phyloP scores from a whole-genome alignment of 2,329 filamentous ascomycete genomes.

The Stachybotrys echinatus region DNA sequence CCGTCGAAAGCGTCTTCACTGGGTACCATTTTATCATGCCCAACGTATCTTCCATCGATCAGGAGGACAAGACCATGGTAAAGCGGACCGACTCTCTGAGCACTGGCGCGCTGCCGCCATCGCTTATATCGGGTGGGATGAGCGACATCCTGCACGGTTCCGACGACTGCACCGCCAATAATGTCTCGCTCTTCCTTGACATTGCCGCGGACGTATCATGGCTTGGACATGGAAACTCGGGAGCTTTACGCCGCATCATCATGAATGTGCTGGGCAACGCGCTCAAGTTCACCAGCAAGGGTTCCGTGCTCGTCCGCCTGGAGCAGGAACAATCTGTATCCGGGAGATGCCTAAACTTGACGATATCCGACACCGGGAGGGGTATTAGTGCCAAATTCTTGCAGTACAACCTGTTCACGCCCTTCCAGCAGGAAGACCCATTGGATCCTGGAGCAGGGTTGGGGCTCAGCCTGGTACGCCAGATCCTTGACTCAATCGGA shows the following conservation, averaged over 20 bases:
- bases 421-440: constrained; percentile 59
- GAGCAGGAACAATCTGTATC: not conserved
- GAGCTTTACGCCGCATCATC: not conserved
- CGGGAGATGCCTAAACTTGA: constrained; percentile 23
- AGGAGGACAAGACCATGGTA: too few relatives aligned
- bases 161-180: not conserved
- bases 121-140: not conserved
- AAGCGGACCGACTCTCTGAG: too few relatives aligned
- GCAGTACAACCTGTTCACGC: constrained; percentile 53
- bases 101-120: too few relatives aligned
- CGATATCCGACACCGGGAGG: constrained; percentile 57
- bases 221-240: not conserved
- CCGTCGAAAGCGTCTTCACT: constrained; percentile 32
- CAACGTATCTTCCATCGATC: not conserved
- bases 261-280: not conserved
- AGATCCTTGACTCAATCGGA: constrained; percentile 51
- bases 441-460: constrained; percentile 58
- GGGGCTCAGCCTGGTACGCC: constrained; percentile 59
- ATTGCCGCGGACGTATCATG: not conserved
- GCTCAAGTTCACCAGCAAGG: not conserved
- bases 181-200: not conserved
- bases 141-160: not conserved
- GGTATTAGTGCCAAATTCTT: constrained; percentile 62
- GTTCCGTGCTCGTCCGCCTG: not conserved
- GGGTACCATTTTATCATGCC: constrained; percentile 24